phyloP scores from a whole-genome alignment of 805 yeast species.

The Tetrapisispora taiwanensis region DNA sequence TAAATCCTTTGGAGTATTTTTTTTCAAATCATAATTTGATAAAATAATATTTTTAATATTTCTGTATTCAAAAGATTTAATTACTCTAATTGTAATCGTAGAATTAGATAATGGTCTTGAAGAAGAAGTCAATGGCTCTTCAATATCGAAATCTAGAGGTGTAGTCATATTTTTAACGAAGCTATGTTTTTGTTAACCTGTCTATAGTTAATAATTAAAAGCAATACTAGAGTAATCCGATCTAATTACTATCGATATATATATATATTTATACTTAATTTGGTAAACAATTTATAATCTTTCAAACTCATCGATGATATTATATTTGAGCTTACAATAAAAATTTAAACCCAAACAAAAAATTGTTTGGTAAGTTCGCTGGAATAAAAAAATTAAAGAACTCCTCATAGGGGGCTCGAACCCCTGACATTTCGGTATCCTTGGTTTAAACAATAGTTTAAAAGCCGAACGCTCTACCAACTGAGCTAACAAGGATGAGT shows the following conservation, averaged over 20 bases:
- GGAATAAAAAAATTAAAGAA: constrained; percentile 15
- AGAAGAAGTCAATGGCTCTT: constrained; percentile 73
- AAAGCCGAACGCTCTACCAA: constrained; percentile 66
- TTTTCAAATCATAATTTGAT: constrained; percentile 57
- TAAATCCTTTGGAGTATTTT: constrained; percentile 55
- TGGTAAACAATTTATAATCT: too few species aligned
- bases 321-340: too few species aligned
- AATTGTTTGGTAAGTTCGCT: not conserved
- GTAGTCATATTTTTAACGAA: not conserved
- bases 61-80: constrained; percentile 86
- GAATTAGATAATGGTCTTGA: constrained; percentile 60
- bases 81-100: constrained; percentile 71
- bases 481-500: constrained; percentile 51
- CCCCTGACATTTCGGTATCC: constrained; percentile 42
- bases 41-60: constrained; percentile 72
- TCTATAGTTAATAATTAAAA: too few species aligned
- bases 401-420: constrained; percentile 44
- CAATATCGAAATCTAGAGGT: constrained; percentile 28
- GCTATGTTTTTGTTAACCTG: too few species aligned
- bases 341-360: too few species aligned
- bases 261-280: too few species aligned
- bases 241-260: too few species aligned
- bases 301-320: too few species aligned
- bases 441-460: constrained; percentile 33
- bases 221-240: too few species aligned